A percentile compares a stretch with the other conserved stretches of the same genome.
These are phyloP conservation scores for Parascedosporium putredinis DNA, from an alignment of 2,329 filamentous ascomycete genomes.

Conservation along the genomic window DNA sequence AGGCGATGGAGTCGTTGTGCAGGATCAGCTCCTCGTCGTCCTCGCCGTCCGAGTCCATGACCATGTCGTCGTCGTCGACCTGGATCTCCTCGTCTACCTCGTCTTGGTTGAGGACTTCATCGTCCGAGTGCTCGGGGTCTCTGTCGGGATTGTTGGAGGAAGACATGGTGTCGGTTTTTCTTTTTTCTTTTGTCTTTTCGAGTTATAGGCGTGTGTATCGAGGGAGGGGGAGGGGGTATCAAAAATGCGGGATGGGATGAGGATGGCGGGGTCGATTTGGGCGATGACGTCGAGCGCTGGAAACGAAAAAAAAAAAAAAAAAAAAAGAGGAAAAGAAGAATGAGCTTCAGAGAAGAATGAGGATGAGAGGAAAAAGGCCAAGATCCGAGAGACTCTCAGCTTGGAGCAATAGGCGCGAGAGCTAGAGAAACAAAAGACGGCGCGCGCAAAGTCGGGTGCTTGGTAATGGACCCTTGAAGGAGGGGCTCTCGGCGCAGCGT, in stretches of 20 bases:
- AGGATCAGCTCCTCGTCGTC: constrained; percentile 63
- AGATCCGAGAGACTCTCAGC: too few relatives aligned
- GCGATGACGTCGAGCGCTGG: background rate
- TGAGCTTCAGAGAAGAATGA: too few relatives aligned
- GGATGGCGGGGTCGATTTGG: background rate
- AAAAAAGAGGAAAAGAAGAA: background rate
- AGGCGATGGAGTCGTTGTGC: constrained; percentile 85
- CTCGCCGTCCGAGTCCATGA: constrained; percentile 70
- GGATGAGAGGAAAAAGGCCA: too few relatives aligned
- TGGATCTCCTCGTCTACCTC: constrained; percentile 14
- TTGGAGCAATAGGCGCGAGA: too few relatives aligned
- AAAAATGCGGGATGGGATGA: background rate
- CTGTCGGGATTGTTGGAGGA: background rate
- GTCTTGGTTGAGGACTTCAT: constrained; percentile 11
- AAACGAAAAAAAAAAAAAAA: background rate
- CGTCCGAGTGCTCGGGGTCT: constrained; percentile 6
- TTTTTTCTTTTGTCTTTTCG: too few relatives aligned
- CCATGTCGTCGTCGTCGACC: constrained; percentile 53
- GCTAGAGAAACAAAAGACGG: too few relatives aligned
- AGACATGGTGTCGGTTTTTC: too few relatives aligned
- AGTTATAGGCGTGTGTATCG: background rate
- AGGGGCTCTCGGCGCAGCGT: background rate
- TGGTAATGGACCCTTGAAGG: background rate
- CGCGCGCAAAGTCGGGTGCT: too few relatives aligned
- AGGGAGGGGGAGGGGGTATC: background rate